Base-by-base conservation (phyloP, 2,329 filamentous ascomycete genomes). In the Penicillium expansum region DNA sequence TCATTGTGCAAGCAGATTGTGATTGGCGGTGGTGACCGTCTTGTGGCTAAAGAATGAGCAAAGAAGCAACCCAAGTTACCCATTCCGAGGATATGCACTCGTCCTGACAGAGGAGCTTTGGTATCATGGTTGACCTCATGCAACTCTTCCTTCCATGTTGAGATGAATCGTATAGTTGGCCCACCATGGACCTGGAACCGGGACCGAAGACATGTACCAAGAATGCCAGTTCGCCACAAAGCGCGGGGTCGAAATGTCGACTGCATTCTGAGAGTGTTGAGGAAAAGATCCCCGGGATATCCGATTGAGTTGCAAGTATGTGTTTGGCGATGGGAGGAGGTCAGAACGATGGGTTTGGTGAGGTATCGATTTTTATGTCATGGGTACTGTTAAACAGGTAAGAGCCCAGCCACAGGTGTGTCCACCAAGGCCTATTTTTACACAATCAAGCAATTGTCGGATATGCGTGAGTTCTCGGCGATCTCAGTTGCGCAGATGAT, bases 31-130 rank as follows among this genome's bases (percentile, higher is more conserved):
- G 83, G 81, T 20, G 83, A 74, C 8, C 80, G 78, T 9, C 86
- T 77, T 20, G 82, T 80, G 22, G 85, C 83, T 11, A 97, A 78
- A 22, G 85, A 84, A 69, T 88, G 86, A 27, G 92, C 91, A 61
- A 92, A 85, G 27, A 97, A 83, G 42, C 85, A 85, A 14, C 92
- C 92, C 13, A 96, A 80, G 69, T 91, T 95, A 35, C 92, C 92
- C 11, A 89, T 71, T 11, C 93, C 92, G 3, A 96, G 77, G 47
- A 97, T 82, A 68, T 94, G 86, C 59, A 96, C 87, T 33, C 86
- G 82, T 58, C 77, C 73, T 38, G 74, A 55, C 33, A 62, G 62
- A 33, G 57, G 58, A 18, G 59, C 64, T 16, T 58, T 55, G n/a
- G 62, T 54, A 13, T 62, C 60, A 29, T 49, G 49, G 8, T 66